phyloP scores from a whole-genome alignment of 2,329 filamentous ascomycete species.

The Trichoderma endophyticum region DNA sequence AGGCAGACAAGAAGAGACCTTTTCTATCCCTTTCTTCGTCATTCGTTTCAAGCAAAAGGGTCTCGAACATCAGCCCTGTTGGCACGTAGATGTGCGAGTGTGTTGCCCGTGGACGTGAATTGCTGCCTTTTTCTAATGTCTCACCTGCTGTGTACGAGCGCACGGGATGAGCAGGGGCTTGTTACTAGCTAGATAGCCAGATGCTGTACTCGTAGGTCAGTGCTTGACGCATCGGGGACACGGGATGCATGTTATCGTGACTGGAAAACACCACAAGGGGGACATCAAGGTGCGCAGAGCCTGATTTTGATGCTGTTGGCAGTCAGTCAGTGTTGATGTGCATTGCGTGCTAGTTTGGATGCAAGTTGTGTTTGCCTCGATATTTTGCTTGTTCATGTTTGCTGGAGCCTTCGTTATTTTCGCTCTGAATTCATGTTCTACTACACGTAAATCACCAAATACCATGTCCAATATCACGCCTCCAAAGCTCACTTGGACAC shows the following conservation, averaged over 20 bases:
- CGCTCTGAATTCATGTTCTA: too few species aligned
- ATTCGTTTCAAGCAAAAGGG: neutral
- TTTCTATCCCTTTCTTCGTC: neutral
- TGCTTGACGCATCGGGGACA: neutral
- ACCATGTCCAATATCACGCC: too few species aligned
- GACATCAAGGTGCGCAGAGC: neutral
- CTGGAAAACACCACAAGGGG: neutral
- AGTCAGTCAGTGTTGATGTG: neutral
- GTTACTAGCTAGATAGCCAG: neutral
- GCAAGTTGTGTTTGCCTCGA: too few species aligned
- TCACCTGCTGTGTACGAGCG: neutral
- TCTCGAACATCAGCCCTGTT: neutral
- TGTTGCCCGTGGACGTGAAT: neutral
- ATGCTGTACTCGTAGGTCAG: neutral
- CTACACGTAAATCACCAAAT: too few species aligned
- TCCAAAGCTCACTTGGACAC: too few species aligned
- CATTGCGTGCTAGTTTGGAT: too few species aligned
- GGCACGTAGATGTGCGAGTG: neutral
- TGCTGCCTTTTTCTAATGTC: neutral
- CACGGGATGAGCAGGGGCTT: neutral
- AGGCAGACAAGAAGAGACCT: neutral
- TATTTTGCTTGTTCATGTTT: too few species aligned
- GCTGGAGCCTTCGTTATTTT: too few species aligned
- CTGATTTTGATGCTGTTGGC: neutral
- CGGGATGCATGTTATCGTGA: neutral